Percentiles rank a stretch among this genome's conserved stretches.
These are phyloP conservation scores for Tremella fuciformis DNA, from an alignment of 768 basidiomycete genomes.

Conservation along the genomic window DNA sequence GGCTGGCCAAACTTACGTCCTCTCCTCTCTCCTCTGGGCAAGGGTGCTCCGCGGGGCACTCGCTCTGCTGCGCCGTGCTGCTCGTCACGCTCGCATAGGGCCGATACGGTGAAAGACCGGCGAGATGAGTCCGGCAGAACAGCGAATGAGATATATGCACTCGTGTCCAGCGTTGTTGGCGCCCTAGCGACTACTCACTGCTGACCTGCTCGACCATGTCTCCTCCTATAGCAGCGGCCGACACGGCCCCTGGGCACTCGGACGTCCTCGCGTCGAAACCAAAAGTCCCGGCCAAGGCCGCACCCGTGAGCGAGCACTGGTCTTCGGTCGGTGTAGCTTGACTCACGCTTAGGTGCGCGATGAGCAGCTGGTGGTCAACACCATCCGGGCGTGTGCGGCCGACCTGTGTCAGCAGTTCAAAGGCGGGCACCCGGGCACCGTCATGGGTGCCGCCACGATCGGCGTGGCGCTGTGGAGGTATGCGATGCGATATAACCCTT, in stretches of 20 bases:
- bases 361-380: constrained; percentile 47
- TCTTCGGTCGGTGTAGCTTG: background rate
- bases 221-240: constrained; percentile 19
- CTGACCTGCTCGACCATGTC: constrained; percentile 10
- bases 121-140: no score
- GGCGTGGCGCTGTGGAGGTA: constrained; percentile 50
- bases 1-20: no score
- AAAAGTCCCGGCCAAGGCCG: constrained; percentile 18
- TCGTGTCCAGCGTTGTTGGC: no score
- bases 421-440: constrained; percentile 52
- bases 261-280: constrained; percentile 7
- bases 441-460: constrained; percentile 52
- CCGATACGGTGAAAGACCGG: no score
- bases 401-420: constrained; percentile 50
- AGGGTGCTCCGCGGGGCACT: no score
- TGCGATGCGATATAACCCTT: constrained; percentile 49
- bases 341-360: constrained; percentile 23
- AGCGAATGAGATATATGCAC: no score
- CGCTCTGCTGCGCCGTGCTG: no score
- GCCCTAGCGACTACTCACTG: no score
- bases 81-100: no score
- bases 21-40: no score
- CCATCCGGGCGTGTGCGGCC: constrained; percentile 47
- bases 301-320: constrained; percentile 1
- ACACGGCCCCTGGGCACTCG: constrained; percentile 11